A percentile compares a stretch with the other conserved stretches of the same genome.
Evolutionary conservation across 2,329 filamentous ascomycete species (phyloP).

Genomic region (Gyromitra esculenta): DNA sequence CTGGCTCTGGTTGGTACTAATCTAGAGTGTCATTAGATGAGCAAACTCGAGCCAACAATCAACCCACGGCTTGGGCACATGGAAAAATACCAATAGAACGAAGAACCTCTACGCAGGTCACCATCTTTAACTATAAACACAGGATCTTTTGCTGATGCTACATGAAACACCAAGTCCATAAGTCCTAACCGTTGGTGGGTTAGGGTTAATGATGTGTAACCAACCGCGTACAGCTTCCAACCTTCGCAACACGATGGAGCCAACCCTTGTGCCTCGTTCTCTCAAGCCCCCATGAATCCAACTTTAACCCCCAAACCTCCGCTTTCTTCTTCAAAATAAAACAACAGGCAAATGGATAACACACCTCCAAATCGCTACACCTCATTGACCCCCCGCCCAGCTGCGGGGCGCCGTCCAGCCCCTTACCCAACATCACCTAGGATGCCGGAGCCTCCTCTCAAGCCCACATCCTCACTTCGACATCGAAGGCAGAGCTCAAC

Average conservation of each 20-base stretch:
- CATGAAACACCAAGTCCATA: background rate
- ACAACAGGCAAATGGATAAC: conserved; percentile 30
- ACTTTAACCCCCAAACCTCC: conserved; percentile 20
- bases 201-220: background rate
- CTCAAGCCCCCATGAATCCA: conserved; percentile 10
- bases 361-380: conserved; percentile 7
- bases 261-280: conserved; percentile 7
- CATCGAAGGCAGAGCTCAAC: conserved; percentile 50
- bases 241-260: background rate
- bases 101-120: background rate
- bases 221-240: conserved; percentile 17
- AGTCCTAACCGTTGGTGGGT: background rate
- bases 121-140: background rate
- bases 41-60: too few relatives aligned
- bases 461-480: conserved; percentile 52
- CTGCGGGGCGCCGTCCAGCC: conserved; percentile 11
- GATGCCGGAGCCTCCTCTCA: conserved; percentile 41
- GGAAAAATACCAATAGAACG: too few relatives aligned
- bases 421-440: conserved; percentile 34
- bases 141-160: background rate
- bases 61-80: too few relatives aligned
- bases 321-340: conserved; percentile 15
- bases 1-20: too few relatives aligned
- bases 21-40: too few relatives aligned
- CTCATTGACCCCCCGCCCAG: conserved; percentile 22